Evolutionary conservation across 1,284 basidiomycete genomes (phyloP), one percentile per base, ranked within the genome.

Genomic region (Trametes sp.): DNA sequence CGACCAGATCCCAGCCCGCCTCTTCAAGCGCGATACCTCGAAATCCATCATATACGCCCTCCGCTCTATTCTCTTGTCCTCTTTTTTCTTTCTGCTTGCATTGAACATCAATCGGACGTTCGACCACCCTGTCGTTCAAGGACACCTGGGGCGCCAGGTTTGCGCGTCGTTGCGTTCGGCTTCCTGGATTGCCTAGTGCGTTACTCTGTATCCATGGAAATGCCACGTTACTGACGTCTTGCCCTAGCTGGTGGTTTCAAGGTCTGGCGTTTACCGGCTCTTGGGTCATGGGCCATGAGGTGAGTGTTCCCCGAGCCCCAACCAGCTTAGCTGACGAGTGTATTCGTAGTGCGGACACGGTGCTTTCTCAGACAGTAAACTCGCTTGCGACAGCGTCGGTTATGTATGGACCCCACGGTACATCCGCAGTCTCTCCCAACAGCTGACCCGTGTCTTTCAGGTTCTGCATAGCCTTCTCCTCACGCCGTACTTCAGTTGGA

Each of bases 221-320:
- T 42, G 38, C n/a, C 6, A 4, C 23, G 23, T n/a, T 24, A 9
- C 33, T 16, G 23, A 48, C 31, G 13, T 38, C 8, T 28, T 48
- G 16, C 55, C n/a, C n/a, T n/a, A 51, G 57, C 26, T 84, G 83
- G 82, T 84, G 82, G 83, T 83, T 84, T 67, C 82, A 84, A 29
- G 71, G 82, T 16, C 76, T 84, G 10, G 77, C 81, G 29, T 81
- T 84, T 62, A 83, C 81, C 13, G 82, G 82, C 9, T 46, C 28
- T 14, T 55, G 54, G 54, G 54, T 55, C 3, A 55, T 55, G 42
- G 54, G 54, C 5, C 54, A 55, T 21, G 54, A 55, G 44, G 54
- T 55, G 6, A 6, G 38, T 36, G 21, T 14, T 33, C 8, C 19
- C 36, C 50, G 24, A 36, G 7, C 8, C 38, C 7, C 5, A 42